Evolutionary conservation across 2,329 filamentous ascomycete genomes (phyloP), one percentile per base, ranked within the genome.

Genomic region (Exophiala lecanii-corni): DNA sequence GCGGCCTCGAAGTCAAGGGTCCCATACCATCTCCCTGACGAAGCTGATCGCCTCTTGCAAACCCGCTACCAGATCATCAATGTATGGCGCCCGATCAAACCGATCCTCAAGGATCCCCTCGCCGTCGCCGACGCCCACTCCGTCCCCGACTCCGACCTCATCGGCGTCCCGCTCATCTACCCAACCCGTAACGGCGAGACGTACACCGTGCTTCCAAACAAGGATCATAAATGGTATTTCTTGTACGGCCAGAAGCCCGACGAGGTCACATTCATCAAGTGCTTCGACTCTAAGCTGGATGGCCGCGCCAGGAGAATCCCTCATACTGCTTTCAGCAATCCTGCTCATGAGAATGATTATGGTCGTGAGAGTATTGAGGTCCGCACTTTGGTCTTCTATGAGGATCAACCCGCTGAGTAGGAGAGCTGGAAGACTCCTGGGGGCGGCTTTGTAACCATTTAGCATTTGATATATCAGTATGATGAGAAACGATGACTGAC

Each of bases 231-330:
- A 54, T 79, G 75, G 75, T 74, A 71, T 56, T 79, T 75, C 57
- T 66, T 73, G 47, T 66, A 66, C 36, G 66, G 65, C 1, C 70
- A 79, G 55, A 67, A 63, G 0, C 74, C 75, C 0, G 65, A 73
- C 3, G 69, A 82, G 62, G 72, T 76, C 3, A 65, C 76, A 2
- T 54, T 82, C 32, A 77, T 82, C 60, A 82, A 81, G 59, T 79
- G 75, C 54, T 81, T 74, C 55, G 79, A 82, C 58, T 75, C 66
- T 18, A 75, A 77, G 65, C 64, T 64, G 17, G 75, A 78, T 56
- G 75, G 73, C 0, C 59, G 72, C 18, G 48, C 75, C 4, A 65
- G 74, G 7, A 58, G 74, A 3, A 69, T 75, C 21, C 75, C 76
- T n/a, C 76, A 80, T 53, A 69, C 69, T 4, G 73, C 76, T 2